A percentile compares a stretch with the other conserved stretches of the same genome.
Evolutionary conservation across 495 filamentous ascomycete species (phyloP).

Genomic region (Cercophora scortea): DNA sequence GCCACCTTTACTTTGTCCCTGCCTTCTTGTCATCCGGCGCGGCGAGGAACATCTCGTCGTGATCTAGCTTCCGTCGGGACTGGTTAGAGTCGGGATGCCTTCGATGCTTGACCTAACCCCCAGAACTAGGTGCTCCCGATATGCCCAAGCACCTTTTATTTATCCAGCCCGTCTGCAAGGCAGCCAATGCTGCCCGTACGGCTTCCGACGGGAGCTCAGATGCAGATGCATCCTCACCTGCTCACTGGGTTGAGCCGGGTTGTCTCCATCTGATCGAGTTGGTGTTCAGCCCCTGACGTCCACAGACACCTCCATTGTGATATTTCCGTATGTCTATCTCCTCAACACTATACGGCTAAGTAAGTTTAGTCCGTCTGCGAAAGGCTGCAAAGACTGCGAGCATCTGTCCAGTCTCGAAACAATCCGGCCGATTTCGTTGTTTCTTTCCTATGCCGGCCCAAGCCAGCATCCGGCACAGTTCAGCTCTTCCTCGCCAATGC

Average conservation of each 20-base stretch:
- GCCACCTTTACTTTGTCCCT: slow-evolving; percentile 5
- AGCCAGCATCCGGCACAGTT: slow-evolving; percentile 3
- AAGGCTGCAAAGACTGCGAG: background rate
- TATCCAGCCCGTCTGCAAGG: slow-evolving; percentile 10
- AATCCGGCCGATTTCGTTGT: slow-evolving; percentile 2
- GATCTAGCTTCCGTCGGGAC: slow-evolving; percentile 10
- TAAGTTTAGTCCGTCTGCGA: background rate
- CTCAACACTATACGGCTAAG: slow-evolving; percentile 1
- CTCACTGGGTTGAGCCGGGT: background rate
- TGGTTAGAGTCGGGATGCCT: background rate
- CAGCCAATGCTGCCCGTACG: background rate
- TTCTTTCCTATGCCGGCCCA: slow-evolving; percentile 13
- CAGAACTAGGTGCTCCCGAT: background rate
- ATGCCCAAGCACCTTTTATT: background rate
- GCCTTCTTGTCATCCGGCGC: background rate
- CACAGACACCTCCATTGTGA: too few species aligned
- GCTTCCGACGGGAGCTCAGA: too few species aligned
- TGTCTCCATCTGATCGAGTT: too few species aligned
- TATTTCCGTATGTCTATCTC: background rate
- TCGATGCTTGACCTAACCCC: too few species aligned
- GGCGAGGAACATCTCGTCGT: background rate
- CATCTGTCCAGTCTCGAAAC: slow-evolving; percentile 3
- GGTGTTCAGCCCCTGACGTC: too few species aligned
- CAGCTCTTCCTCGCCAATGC: slow-evolving; percentile 5
- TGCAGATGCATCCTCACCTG: background rate